Conservation (phyloP, 1,284 basidiomycete genomes). For the Leccinum colubrinum region DNA sequence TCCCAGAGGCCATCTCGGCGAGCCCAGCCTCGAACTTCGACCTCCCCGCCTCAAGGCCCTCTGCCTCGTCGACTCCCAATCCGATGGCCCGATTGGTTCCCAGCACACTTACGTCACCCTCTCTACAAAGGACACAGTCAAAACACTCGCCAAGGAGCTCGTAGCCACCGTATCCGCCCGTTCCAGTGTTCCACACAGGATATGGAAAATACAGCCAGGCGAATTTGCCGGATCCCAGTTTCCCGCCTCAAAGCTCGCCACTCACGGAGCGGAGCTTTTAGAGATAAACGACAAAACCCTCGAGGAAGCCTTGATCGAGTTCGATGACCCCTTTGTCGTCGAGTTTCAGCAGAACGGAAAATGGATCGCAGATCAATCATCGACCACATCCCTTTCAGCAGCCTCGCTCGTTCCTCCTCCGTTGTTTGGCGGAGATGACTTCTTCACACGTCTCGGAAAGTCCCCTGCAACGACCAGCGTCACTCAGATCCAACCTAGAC, state of each 20-base stretch:
- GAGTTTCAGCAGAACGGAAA: constrained; percentile 53
- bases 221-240: constrained; percentile 40
- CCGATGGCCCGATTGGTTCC: constrained; percentile 23
- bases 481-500: constrained; percentile 29
- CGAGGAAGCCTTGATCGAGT: constrained; percentile 56
- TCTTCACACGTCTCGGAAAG: constrained; percentile 51
- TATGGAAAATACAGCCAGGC: constrained; percentile 55
- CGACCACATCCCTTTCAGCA: constrained; percentile 4
- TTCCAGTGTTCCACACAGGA: constrained; percentile 42
- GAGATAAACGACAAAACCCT: constrained; percentile 43
- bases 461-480: constrained; percentile 22
- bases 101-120: constrained; percentile 40
- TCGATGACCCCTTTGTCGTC: constrained; percentile 63
- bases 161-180: constrained; percentile 29
- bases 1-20: constrained; percentile 49
- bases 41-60: constrained; percentile 72
- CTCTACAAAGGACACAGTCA: constrained; percentile 51
- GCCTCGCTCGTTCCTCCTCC: constrained; percentile 38
- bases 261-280: constrained; percentile 39
- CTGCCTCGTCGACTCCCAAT: constrained; percentile 36
- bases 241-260: constrained; percentile 38
- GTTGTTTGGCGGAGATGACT: constrained; percentile 56
- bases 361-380: constrained; percentile 47
- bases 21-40: constrained; percentile 69
- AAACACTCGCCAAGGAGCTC: constrained; percentile 37